These are phyloP conservation scores for Lolium perenne DNA, from an alignment of 176 grass and related monocot species.

Conservation along the genomic window DNA sequence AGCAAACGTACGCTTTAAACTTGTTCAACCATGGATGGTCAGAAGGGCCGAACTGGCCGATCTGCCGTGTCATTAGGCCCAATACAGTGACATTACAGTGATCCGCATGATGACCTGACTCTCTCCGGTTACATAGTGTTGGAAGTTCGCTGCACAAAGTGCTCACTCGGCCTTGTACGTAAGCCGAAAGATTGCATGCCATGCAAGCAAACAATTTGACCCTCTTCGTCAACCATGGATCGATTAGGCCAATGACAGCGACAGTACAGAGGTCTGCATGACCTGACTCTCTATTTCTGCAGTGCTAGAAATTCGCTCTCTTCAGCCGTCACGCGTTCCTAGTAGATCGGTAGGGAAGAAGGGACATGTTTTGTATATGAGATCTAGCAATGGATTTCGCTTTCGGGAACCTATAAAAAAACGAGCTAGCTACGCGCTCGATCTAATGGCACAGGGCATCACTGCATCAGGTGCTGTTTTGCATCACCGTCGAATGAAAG, in stretches of 20 bases:
- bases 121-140: neutral
- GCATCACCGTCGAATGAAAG: slow-evolving; percentile 37
- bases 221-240: too few species aligned
- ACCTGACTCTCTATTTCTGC: neutral
- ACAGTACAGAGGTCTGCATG: neutral
- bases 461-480: neutral
- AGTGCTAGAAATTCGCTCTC: neutral
- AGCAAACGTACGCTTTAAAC: neutral
- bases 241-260: neutral
- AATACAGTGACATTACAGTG: neutral
- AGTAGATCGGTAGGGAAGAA: neutral
- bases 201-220: too few species aligned
- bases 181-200: too few species aligned
- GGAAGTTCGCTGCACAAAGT: neutral
- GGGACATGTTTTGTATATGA: neutral
- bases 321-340: neutral
- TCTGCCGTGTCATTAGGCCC: too few species aligned
- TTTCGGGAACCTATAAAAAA: slow-evolving; percentile 6
- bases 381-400: slow-evolving; percentile 31
- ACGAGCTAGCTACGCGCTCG: too few species aligned
- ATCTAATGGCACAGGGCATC: neutral
- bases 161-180: too few species aligned
- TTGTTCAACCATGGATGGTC: neutral
- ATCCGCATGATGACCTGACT: neutral
- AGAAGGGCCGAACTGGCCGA: neutral